Evolutionary conservation across 2,329 filamentous ascomycete genomes (phyloP).

Genomic region (Rutstroemia sp.): DNA sequence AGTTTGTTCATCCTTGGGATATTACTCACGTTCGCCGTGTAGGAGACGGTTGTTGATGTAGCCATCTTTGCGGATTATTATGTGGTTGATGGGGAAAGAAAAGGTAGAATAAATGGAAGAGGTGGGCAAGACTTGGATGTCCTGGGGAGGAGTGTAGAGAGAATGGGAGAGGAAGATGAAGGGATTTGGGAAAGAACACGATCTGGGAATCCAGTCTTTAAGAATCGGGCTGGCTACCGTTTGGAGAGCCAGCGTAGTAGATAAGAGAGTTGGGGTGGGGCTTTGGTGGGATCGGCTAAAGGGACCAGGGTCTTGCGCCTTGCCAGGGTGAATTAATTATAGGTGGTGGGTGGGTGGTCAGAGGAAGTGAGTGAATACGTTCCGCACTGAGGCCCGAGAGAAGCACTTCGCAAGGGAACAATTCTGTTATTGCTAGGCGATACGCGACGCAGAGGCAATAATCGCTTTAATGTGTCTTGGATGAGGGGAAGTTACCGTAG

Average conservation of each 20-base stretch:
- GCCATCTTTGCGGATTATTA: constrained; percentile 25
- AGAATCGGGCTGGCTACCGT: background rate
- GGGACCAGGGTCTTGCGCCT: too few relatives aligned
- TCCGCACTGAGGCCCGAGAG: too few relatives aligned
- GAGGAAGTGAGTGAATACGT: too few relatives aligned
- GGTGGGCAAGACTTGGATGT: background rate
- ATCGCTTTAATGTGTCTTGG: too few relatives aligned
- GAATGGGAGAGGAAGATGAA: background rate
- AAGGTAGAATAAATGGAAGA: background rate
- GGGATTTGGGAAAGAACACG: background rate
- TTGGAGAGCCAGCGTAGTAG: background rate
- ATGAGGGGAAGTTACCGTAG: too few relatives aligned
- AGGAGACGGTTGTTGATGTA: constrained; percentile 28
- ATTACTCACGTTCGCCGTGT: constrained; percentile 34
- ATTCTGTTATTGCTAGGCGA: too few relatives aligned
- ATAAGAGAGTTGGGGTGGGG: background rate
- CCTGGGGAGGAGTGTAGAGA: background rate
- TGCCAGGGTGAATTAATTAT: background rate
- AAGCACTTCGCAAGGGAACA: too few relatives aligned
- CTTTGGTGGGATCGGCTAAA: background rate
- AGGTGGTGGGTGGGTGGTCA: background rate
- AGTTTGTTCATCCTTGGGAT: constrained; percentile 11
- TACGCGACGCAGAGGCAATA: too few relatives aligned
- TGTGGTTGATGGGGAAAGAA: background rate
- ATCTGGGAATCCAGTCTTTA: background rate